Percentiles rank a stretch among this genome's conserved stretches.
Conservation (phyloP, 2,329 filamentous ascomycete genomes). For the Alternaria brassicae region DNA sequence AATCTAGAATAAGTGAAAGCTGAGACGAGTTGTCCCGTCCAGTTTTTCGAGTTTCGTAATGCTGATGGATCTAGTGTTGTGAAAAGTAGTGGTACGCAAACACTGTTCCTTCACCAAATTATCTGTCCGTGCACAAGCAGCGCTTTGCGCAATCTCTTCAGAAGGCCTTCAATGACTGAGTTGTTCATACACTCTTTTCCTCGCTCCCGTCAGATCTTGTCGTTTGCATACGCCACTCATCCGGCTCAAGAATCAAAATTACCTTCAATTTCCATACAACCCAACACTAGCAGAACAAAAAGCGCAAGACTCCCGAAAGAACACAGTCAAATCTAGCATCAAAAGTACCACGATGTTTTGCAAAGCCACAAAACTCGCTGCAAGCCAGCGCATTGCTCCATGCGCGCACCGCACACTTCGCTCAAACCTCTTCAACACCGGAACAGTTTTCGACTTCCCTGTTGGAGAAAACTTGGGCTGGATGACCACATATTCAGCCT, state of each 20-base stretch:
- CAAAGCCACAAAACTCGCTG: background rate
- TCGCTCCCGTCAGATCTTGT: background rate
- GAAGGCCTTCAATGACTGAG: too few relatives aligned
- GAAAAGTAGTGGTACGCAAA: background rate
- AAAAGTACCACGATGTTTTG: slow-evolving; percentile 6
- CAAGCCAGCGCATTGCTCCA: background rate
- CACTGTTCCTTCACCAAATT: background rate
- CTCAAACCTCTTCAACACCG: background rate
- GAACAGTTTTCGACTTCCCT: background rate
- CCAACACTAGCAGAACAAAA: background rate
- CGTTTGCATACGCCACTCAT: background rate
- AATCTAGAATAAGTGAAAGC: background rate
- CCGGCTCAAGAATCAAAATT: background rate
- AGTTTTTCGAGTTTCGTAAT: background rate
- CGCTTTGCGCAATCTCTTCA: background rate
- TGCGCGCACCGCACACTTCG: background rate
- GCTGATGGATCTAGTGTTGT: background rate
- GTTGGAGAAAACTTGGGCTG: background rate
- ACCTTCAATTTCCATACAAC: background rate
- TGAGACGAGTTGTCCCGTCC: background rate
- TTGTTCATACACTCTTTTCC: background rate
- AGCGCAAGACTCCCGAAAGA: background rate
- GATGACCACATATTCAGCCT: background rate
- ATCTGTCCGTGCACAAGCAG: background rate
- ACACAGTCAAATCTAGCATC: background rate